Percentiles rank a stretch among this genome's conserved stretches.
Evolutionary conservation across 116 monocot species (phyloP).

Genomic region (Trichopus zeylanicus): DNA sequence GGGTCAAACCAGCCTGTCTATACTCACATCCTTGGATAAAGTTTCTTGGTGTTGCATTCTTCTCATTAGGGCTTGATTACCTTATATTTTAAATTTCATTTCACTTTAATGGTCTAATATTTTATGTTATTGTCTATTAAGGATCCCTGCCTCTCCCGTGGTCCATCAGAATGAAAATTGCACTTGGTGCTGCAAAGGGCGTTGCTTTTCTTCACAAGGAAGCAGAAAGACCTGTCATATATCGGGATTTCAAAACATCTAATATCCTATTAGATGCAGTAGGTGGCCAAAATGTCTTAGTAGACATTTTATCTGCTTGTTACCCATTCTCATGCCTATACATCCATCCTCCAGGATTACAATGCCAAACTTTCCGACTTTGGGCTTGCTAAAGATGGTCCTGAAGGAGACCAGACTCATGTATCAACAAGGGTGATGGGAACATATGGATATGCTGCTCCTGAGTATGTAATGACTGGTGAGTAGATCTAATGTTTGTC

Average conservation of each 20-base stretch:
- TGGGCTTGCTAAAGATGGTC: slow-evolving; percentile 51
- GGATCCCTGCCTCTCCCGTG: slow-evolving; percentile 45
- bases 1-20: too few species aligned
- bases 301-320: not conserved
- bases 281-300: slow-evolving; percentile 6
- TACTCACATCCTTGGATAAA: too few species aligned
- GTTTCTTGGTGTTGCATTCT: too few species aligned
- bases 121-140: not conserved
- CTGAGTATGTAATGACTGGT: slow-evolving; percentile 61
- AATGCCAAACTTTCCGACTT: slow-evolving; percentile 56
- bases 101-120: not conserved
- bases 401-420: slow-evolving; percentile 51
- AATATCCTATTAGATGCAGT: slow-evolving; percentile 48
- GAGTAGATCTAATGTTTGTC: not conserved
- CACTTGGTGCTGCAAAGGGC: slow-evolving; percentile 46
- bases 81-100: not conserved
- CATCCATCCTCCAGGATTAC: slow-evolving; percentile 24
- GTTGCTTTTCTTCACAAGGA: slow-evolving; percentile 51
- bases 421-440: slow-evolving; percentile 54
- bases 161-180: slow-evolving; percentile 51
- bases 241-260: slow-evolving; percentile 62
- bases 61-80: too few species aligned
- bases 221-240: slow-evolving; percentile 50
- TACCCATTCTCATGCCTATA: not conserved
- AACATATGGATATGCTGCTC: slow-evolving; percentile 48